Percentiles rank a stretch among this genome's conserved stretches.
Evolutionary conservation across 2,329 filamentous ascomycete species (phyloP).

Genomic region (Colletotrichum gigasporum): DNA sequence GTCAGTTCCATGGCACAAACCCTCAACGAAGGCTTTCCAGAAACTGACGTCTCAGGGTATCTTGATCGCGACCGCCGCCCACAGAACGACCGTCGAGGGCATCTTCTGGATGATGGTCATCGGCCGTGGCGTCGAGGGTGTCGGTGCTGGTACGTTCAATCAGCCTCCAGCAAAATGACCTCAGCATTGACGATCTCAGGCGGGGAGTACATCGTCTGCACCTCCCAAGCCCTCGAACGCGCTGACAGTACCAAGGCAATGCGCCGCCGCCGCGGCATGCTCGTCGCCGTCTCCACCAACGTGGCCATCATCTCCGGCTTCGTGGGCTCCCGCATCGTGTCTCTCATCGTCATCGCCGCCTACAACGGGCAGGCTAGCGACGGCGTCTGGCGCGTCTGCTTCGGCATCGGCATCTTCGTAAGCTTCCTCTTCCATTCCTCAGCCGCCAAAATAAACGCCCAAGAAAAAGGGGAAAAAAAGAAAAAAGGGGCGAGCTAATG

Average conservation of each 20-base stretch:
- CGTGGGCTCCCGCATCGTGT: slow-evolving; percentile 53
- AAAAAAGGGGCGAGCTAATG: too few species aligned
- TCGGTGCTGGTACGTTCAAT: slow-evolving; percentile 49
- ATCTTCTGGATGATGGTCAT: slow-evolving; percentile 63
- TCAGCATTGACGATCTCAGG: too few species aligned
- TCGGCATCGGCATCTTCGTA: slow-evolving; percentile 53
- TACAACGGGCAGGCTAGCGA: slow-evolving; percentile 43
- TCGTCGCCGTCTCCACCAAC: slow-evolving; percentile 52
- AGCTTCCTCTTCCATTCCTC: not conserved
- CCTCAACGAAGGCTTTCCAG: fast-evolving
- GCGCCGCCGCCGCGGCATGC: slow-evolving; percentile 39
- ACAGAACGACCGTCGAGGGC: slow-evolving; percentile 50
- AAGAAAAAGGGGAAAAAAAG: too few species aligned
- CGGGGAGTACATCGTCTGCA: slow-evolving; percentile 43
- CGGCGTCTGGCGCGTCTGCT: slow-evolving; percentile 54
- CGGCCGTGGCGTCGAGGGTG: slow-evolving; percentile 55
- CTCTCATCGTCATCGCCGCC: slow-evolving; percentile 53
- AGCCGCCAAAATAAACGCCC: too few species aligned
- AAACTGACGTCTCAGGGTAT: slow-evolving; percentile 39
- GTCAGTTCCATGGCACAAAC: not conserved
- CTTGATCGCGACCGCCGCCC: slow-evolving; percentile 53
- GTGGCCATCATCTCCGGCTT: slow-evolving; percentile 45
- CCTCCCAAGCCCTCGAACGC: slow-evolving; percentile 39
- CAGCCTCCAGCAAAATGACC: not conserved
- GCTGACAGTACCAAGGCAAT: slow-evolving; percentile 39